These are phyloP conservation scores for Podaxis sp. DNA, from an alignment of 768 basidiomycete species.

Conservation along the genomic window DNA sequence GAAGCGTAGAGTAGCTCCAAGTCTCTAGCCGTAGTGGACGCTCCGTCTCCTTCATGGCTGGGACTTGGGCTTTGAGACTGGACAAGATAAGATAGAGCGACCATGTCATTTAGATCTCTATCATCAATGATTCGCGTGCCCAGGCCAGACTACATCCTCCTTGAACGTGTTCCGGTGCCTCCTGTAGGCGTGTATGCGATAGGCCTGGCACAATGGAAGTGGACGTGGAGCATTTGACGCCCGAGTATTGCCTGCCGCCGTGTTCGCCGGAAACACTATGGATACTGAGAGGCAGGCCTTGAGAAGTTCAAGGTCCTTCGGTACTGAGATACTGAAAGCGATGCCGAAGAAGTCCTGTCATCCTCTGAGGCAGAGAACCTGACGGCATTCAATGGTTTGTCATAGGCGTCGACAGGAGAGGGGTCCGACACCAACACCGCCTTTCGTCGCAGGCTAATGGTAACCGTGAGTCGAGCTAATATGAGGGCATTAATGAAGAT, in stretches of 20 bases:
- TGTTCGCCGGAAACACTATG: not conserved
- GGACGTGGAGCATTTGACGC: not conserved
- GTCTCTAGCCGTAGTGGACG: conserved; percentile 3
- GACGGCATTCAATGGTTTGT: not conserved
- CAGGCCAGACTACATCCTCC: conserved; percentile 2
- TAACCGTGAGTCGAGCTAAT: not conserved
- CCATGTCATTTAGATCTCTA: conserved; percentile 1
- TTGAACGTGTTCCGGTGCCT: not conserved
- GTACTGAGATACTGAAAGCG: not conserved
- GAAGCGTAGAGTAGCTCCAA: conserved; percentile 11
- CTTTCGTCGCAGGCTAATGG: not conserved
- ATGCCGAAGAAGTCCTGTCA: not conserved
- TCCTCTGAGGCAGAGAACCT: not conserved
- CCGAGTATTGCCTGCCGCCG: not conserved
- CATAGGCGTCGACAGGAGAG: not conserved
- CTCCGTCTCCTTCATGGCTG: conserved; percentile 1
- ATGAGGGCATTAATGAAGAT: not conserved
- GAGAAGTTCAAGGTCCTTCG: conserved; percentile 8
- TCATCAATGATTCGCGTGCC: conserved; percentile 10
- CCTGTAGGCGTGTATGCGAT: not conserved
- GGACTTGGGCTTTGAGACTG: not conserved
- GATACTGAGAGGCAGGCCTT: not conserved
- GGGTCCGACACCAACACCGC: not conserved
- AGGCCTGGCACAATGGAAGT: conserved; percentile 3
- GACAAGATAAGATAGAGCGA: not conserved